phyloP scores from a whole-genome alignment of 208 protist species.

The Phytomonas francai region DNA sequence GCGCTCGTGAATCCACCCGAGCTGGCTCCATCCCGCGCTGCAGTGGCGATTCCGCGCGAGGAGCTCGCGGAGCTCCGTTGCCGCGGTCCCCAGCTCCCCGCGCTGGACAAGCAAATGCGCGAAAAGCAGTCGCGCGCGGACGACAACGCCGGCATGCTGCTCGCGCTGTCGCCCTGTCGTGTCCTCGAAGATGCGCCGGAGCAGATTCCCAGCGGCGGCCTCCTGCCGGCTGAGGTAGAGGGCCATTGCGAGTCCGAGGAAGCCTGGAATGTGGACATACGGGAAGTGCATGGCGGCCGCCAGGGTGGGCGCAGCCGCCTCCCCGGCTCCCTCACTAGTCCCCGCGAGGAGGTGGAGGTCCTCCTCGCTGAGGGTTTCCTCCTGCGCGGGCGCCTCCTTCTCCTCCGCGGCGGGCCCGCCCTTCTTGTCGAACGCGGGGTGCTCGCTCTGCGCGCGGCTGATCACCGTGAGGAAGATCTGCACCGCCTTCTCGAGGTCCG shows the following conservation, averaged over 20 bases:
- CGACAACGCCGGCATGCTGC: slow-evolving; percentile 21
- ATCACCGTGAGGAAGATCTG: slow-evolving; percentile 53
- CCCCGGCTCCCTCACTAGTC: slow-evolving; percentile 14
- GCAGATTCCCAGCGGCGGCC: slow-evolving; percentile 46
- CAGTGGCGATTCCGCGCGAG: slow-evolving; percentile 76
- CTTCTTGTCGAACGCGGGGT: slow-evolving; percentile 1
- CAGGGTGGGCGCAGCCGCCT: slow-evolving; percentile 23
- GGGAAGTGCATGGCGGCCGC: slow-evolving; percentile 26
- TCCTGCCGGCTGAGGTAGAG: slow-evolving; percentile 78
- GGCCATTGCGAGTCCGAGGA: slow-evolving; percentile 72
- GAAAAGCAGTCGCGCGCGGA: slow-evolving; percentile 82
- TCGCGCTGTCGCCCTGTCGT: slow-evolving; percentile 4
- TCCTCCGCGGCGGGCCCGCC: slow-evolving; percentile 6
- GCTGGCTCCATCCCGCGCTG: slow-evolving; percentile 71
- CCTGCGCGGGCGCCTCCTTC: slow-evolving; percentile 9
- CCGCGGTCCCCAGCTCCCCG: slow-evolving; percentile 76
- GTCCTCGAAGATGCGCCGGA: slow-evolving; percentile 20
- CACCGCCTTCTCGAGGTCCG: slow-evolving; percentile 64
- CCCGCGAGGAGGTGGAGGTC: slow-evolving; percentile 37
- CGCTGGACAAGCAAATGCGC: slow-evolving; percentile 80
- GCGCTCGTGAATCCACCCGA: slow-evolving; percentile 87
- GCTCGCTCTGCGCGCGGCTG: slow-evolving; percentile 15
- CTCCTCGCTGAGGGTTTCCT: slow-evolving; percentile 35
- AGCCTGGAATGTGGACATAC: slow-evolving; percentile 41
- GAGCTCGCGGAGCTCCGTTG: slow-evolving; percentile 43